Evolutionary conservation across 2,329 filamentous ascomycete genomes (phyloP).

Genomic region (Fusarium scirpi): DNA sequence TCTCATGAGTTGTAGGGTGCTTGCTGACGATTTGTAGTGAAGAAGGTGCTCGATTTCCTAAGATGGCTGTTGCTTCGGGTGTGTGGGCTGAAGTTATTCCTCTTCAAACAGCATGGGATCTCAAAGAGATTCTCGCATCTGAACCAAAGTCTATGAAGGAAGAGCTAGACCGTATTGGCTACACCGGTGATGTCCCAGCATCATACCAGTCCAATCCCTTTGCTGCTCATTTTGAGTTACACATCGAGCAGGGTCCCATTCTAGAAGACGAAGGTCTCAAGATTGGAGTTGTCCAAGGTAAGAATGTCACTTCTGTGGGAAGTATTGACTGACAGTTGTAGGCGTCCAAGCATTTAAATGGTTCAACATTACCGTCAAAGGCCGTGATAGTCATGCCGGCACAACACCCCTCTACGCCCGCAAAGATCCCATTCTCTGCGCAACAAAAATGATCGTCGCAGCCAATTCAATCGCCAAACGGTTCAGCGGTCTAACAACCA

Average conservation of each 20-base stretch:
- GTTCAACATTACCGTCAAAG: constrained; percentile 10
- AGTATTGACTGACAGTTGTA: fast-evolving
- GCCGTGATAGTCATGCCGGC: constrained; percentile 10
- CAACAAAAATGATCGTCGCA: constrained; percentile 13
- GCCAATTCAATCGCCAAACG: constrained; percentile 9
- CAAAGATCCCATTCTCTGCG: constrained; percentile 2
- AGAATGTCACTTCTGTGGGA: fast-evolving
- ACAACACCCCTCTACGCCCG: constrained; percentile 18
- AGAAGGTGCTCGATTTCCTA: constrained; percentile 10
- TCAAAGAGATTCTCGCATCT: background rate
- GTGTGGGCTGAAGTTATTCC: constrained; percentile 12
- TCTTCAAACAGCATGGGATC: constrained; percentile 2
- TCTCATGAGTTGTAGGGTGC: no score
- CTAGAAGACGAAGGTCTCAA: background rate
- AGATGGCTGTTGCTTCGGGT: constrained; percentile 6
- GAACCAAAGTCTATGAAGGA: constrained; percentile 14
- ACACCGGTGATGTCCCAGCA: background rate
- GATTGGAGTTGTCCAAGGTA: constrained; percentile 1
- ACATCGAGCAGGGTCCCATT: background rate
- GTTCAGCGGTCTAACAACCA: background rate
- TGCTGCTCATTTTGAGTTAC: constrained; percentile 2
- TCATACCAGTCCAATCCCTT: constrained; percentile 5
- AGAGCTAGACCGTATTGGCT: constrained; percentile 8
- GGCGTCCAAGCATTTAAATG: constrained; percentile 19
- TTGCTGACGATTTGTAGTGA: background rate